Conservation (phyloP, 2,329 filamentous ascomycete genomes). For the Diaporthe citrichinensis region DNA sequence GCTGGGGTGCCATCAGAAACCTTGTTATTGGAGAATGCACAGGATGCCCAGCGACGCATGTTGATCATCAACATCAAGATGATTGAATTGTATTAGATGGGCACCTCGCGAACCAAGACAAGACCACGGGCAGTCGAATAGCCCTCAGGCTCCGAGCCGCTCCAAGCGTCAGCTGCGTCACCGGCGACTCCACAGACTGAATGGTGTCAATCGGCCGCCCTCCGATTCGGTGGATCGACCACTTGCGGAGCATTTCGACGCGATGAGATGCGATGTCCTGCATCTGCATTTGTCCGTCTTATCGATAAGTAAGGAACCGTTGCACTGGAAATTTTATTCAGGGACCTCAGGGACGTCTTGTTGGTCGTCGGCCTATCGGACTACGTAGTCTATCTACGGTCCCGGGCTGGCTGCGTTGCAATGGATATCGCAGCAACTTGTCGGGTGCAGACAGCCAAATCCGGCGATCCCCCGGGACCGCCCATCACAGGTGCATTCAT, state of each 20-base stretch:
- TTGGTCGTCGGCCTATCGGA: neutral
- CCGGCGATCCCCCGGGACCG: neutral
- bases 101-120: conserved; percentile 1
- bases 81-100: neutral
- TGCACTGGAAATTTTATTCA: conserved; percentile 9
- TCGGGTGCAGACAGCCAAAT: neutral
- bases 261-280: conserved; percentile 28
- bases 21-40: neutral
- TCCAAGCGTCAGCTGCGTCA: conserved; percentile 23
- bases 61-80: conserved; percentile 6
- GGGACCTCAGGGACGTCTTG: neutral
- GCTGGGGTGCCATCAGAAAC: conserved; percentile 1
- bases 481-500: conserved; percentile 12
- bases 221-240: conserved; percentile 38
- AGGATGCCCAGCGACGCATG: conserved; percentile 18
- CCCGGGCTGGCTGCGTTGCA: neutral
- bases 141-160: conserved; percentile 3
- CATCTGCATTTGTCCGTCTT: conserved; percentile 29
- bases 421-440: neutral
- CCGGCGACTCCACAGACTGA: conserved; percentile 13
- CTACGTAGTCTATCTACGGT: neutral
- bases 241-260: conserved; percentile 22
- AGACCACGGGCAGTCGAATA: neutral
- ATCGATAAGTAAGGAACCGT: conserved; percentile 32
- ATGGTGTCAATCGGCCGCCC: conserved; percentile 29